Evolutionary conservation across 805 yeast genomes (phyloP).

Genomic region (Zygoascus tannicola): DNA sequence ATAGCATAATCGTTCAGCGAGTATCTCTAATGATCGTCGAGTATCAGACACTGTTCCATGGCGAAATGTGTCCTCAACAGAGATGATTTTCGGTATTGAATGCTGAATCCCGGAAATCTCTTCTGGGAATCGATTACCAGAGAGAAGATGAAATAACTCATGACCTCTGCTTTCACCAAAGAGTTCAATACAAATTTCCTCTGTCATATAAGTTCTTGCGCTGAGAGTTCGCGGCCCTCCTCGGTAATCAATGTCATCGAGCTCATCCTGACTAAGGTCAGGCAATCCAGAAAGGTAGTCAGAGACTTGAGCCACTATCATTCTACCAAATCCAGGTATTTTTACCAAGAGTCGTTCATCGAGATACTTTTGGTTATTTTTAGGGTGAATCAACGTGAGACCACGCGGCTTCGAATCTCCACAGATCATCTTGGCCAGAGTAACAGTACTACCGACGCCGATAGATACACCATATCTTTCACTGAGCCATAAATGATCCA

Average conservation of each 20-base stretch:
- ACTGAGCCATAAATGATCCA: conserved; percentile 20
- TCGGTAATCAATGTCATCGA: background rate
- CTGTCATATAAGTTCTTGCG: background rate
- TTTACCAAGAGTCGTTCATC: conserved; percentile 8
- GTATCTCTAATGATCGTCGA: background rate
- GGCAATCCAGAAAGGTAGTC: background rate
- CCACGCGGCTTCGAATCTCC: conserved; percentile 26
- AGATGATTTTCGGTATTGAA: background rate
- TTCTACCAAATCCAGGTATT: conserved; percentile 25
- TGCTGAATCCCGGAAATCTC: background rate
- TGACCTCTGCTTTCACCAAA: background rate
- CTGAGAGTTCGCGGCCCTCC: too few species aligned
- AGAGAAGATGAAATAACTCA: background rate
- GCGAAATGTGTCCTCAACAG: background rate
- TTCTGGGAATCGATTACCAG: background rate
- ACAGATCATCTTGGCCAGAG: conserved; percentile 25
- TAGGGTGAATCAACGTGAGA: conserved; percentile 21
- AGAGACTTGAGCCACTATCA: conserved; percentile 9
- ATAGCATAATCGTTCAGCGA: conserved; percentile 1
- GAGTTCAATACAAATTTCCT: background rate
- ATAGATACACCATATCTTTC: conserved; percentile 24
- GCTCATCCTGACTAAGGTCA: background rate
- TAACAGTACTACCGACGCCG: conserved; percentile 24
- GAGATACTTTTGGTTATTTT: conserved; percentile 18
- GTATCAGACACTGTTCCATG: background rate